Conservation (phyloP, 768 basidiomycete genomes). For the Hericium erinaceus region DNA sequence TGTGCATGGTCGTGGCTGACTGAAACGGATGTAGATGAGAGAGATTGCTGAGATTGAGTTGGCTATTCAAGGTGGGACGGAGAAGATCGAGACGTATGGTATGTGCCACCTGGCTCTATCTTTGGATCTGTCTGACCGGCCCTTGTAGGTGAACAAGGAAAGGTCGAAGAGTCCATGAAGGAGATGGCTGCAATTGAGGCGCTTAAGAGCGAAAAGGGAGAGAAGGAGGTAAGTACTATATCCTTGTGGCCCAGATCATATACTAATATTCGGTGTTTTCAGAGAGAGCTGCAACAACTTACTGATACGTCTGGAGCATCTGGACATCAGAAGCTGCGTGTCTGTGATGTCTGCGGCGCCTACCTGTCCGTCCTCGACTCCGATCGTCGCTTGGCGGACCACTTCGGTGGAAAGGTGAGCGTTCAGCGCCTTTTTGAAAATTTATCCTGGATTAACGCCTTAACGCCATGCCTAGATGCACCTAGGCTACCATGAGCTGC, state of each 20-base stretch:
- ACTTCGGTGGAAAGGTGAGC: constrained; percentile 97
- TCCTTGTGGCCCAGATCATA: background rate
- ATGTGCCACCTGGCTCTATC: constrained; percentile 18
- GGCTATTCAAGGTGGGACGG: constrained; percentile 96
- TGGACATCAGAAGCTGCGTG: constrained; percentile 98
- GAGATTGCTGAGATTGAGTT: constrained; percentile 99
- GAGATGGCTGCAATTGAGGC: constrained; percentile 98
- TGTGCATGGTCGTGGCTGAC: background rate
- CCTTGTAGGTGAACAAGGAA: constrained; percentile 84
- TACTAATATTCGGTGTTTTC: constrained; percentile 4
- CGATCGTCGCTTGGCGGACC: constrained; percentile 96
- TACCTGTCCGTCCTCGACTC: constrained; percentile 97
- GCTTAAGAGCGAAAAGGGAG: constrained; percentile 88
- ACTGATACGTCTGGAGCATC: constrained; percentile 98
- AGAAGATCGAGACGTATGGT: constrained; percentile 94
- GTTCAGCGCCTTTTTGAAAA: background rate
- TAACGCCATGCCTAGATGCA: constrained; percentile 68
- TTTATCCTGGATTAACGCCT: background rate
- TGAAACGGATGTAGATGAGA: constrained; percentile 60
- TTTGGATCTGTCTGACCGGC: background rate
- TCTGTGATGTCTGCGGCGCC: constrained; percentile 99
- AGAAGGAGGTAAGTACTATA: constrained; percentile 71
- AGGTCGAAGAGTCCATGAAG: constrained; percentile 97
- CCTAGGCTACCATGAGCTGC: constrained; percentile 95
- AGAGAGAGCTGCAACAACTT: constrained; percentile 91